Base-by-base conservation (phyloP, 306 rosid genomes). In the Sphenostylis stenocarpa region DNA sequence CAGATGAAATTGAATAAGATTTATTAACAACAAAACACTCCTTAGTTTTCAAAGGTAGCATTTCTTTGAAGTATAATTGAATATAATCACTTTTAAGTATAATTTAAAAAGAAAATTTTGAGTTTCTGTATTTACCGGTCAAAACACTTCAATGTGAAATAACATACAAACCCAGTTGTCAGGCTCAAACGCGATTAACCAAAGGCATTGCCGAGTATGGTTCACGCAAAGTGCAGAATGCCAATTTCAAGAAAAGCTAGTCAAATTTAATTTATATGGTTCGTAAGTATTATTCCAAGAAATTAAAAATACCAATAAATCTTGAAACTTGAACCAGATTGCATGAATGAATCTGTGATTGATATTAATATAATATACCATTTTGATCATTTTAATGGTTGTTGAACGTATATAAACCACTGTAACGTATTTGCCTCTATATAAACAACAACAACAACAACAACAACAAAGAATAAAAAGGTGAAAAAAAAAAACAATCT, bases 251-350 rank as follows among this genome's bases (percentile, higher is more conserved):
- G 78, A 75, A 69, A 51, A 56, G 10, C 24, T 70, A 7, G 4
- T 8, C 47, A 29, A 71, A 52, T 38, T 57, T 41, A 71, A 52
- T 38, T 57, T 45, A 7, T 44, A 31, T 29, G 39, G 26, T 36
- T 38, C 24, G 5, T 7, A 17, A 15, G 60, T 2, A 19, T 56
- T 52, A 75, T 29, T 49, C n/a, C 58, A 61, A 76, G 45, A 26
- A 24, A 52, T 34, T 15, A 21, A 19, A 48, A 68, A 45, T 51
- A 53, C 31, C 29, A 43, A 63, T 15, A 53, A 43, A 31, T 53
- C 63, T 76, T 76, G 75, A 53, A 76, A 63, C 70, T 82, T 62
- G 74, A 28, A 49, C 77, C 44, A 61, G 58, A 75, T 68, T 75
- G 23, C 69, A 29, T 33, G 76, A 2, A 58, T 39, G 44, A 61